Base-by-base conservation (phyloP, 2,329 filamentous ascomycete species). In the Curvularia spicifera region DNA sequence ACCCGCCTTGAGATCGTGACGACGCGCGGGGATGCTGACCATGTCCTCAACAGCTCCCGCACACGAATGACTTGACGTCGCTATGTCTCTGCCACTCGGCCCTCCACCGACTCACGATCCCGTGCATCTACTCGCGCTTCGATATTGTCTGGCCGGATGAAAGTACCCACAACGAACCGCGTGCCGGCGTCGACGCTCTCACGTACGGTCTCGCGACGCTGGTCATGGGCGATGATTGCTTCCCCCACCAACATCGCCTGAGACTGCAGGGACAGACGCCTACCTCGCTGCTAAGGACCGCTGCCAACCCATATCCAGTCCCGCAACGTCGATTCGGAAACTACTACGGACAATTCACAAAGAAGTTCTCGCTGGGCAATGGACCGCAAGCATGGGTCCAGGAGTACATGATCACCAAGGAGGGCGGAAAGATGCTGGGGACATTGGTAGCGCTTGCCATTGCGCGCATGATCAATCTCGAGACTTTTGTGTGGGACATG, bases 401-500 rank as follows among this genome's bases (percentile, higher is more conserved):
- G 54, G 90, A 94, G 71, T 94, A 95, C 77, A 85, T 90, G 61
- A 91, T 94, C 67, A 89, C 85, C 2, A 93, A 93, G 76, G 91
- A 94, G 72, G 88, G 89, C 56, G 91, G 91, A 3, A 95, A 94
- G 78, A 93, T 95, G 90, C 82, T 95, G n/a, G 90, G 91, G 5
- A 94, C 90, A 1, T 79, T 95, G 49, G 91, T 93, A 12, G 90
- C 91, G 9, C 79, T 93, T 63, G 90, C 91, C 12, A 83, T 95
- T n/a, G 87, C 88, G 43, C 88, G 90, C 61, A 95, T 95, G 91
- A 81, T 87, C 51, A 91, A 91, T 69, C 82, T 96, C 39, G 91
- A 95, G 76, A 88, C 87, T 0, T 95, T 95, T 70, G 83, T 91
- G 3, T 95, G 91, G 91, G 91, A 96, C 70, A 94, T 95, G 91